Evolutionary conservation across 2,329 filamentous ascomycete genomes (phyloP).

Genomic region (Ophiostoma piceae): DNA sequence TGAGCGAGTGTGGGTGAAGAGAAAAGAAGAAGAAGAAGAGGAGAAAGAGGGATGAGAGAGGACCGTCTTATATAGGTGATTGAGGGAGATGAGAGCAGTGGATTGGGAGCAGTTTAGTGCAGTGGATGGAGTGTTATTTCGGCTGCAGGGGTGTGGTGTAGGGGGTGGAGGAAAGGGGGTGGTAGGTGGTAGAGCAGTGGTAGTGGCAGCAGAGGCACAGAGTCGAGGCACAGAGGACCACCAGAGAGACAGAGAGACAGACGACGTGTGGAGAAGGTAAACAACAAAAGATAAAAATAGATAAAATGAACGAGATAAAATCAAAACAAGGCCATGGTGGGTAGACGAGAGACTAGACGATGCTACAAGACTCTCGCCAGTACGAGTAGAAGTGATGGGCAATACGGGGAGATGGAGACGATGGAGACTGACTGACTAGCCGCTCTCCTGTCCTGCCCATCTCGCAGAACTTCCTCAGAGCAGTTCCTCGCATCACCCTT

Average conservation of each 20-base stretch:
- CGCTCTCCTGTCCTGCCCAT: neutral
- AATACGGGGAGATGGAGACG: neutral
- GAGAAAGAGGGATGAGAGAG: constrained; percentile 24
- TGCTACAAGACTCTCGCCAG: neutral
- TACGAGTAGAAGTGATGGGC: neutral
- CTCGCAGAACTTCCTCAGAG: neutral
- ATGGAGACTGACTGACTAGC: neutral
- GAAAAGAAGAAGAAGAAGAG: constrained; percentile 38
- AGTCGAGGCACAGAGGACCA: neutral
- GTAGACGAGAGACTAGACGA: neutral
- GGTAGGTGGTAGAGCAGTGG: neutral
- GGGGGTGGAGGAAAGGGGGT: constrained; percentile 4
- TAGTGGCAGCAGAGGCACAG: neutral
- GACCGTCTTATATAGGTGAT: constrained; percentile 29
- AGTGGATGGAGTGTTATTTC: constrained; percentile 11
- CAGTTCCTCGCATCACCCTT: constrained; percentile 1
- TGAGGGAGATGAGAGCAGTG: neutral
- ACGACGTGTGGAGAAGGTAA: constrained; percentile 5
- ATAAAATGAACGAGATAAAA: constrained; percentile 20
- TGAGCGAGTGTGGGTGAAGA: constrained; percentile 48
- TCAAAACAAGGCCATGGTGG: neutral
- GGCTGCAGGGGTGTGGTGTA: constrained; percentile 8
- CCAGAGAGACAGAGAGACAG: neutral
- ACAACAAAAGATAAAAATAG: constrained; percentile 24
- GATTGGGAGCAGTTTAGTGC: neutral